These are phyloP conservation scores for Fragaria iinumae DNA, from an alignment of 306 rosid genomes.

Conservation along the genomic window DNA sequence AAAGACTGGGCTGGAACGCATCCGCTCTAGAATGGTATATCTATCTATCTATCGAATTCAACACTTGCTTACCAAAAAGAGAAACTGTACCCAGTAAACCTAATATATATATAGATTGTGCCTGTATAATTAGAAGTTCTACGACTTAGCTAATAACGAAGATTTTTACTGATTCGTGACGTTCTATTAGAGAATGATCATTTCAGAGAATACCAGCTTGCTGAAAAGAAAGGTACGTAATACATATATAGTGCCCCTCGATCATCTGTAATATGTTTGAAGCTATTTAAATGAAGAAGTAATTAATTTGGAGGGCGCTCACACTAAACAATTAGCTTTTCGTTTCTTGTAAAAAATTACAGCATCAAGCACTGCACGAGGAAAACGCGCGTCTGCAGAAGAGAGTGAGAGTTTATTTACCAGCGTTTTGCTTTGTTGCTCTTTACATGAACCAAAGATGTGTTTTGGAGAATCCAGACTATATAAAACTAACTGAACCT, in stretches of 20 bases:
- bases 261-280: neutral
- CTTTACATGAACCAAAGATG: neutral
- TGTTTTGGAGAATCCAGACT: neutral
- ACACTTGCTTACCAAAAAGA: neutral
- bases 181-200: slow-evolving; percentile 35
- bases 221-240: slow-evolving; percentile 39
- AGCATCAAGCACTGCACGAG: slow-evolving; percentile 37
- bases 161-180: neutral
- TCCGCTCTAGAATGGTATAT: slow-evolving; percentile 38
- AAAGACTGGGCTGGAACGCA: slow-evolving; percentile 39
- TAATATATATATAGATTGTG: neutral
- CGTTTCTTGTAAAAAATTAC: neutral
- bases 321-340: neutral
- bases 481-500: neutral
- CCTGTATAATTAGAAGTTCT: too few relatives aligned
- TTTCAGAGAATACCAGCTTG: slow-evolving; percentile 29
- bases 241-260: neutral
- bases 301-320: neutral
- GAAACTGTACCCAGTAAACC: neutral
- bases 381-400: slow-evolving; percentile 38
- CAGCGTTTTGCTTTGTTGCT: neutral
- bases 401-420: slow-evolving; percentile 29
- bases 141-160: neutral
- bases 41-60: neutral
- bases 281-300: neutral